Conservation (phyloP, 768 basidiomycete species). For the Chalciporus chontae region DNA sequence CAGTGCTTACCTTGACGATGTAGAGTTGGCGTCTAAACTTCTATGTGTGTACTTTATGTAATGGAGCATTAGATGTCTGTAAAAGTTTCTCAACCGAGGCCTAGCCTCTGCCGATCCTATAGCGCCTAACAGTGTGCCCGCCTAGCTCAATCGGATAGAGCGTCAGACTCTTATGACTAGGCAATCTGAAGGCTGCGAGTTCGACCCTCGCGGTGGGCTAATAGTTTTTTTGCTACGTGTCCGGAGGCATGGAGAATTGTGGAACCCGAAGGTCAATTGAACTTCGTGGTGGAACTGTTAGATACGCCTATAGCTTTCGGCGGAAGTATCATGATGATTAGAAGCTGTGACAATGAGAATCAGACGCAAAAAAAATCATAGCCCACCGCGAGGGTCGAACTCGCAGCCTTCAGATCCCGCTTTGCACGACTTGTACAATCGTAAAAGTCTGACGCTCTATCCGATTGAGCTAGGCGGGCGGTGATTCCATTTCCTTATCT, state of each 20-base stretch:
- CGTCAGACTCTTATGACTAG: slow-evolving; percentile 57
- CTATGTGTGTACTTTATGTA: neutral
- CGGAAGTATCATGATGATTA: too few relatives aligned
- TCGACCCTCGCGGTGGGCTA: slow-evolving; percentile 65
- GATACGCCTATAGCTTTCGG: too few relatives aligned
- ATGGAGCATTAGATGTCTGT: too few relatives aligned
- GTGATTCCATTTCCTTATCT: slow-evolving; percentile 20
- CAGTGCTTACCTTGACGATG: neutral
- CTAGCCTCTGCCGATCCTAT: too few relatives aligned
- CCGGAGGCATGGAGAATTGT: too few relatives aligned
- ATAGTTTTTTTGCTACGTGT: neutral
- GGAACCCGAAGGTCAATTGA: too few relatives aligned
- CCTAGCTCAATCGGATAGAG: slow-evolving; percentile 69
- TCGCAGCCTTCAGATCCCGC: slow-evolving; percentile 59
- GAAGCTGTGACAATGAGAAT: too few relatives aligned
- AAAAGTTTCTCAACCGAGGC: too few relatives aligned
- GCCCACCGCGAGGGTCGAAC: slow-evolving; percentile 65
- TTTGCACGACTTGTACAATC: slow-evolving; percentile 29
- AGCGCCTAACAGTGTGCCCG: slow-evolving; percentile 32
- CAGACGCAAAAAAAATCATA: slow-evolving; percentile 28
- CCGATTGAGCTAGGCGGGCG: slow-evolving; percentile 66
- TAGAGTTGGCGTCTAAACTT: slow-evolving; percentile 30
- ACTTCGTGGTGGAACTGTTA: too few relatives aligned
- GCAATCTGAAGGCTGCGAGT: slow-evolving; percentile 61
- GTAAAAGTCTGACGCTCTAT: slow-evolving; percentile 67